Conservation (phyloP, 2,329 filamentous ascomycete species). For the Hypoxylon sp. region DNA sequence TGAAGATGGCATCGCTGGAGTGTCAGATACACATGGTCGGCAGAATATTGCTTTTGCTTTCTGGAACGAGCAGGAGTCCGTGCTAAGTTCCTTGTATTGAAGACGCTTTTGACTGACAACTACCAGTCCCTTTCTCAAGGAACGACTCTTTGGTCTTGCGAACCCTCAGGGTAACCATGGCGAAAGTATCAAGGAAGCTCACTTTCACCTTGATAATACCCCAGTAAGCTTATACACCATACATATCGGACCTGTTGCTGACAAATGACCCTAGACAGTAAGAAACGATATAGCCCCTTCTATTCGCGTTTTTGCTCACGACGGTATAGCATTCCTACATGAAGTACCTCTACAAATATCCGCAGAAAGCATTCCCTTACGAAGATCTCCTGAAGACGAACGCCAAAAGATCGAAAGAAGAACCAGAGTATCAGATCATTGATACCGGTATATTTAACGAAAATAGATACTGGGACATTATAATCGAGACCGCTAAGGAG, state of each 20-base stretch:
- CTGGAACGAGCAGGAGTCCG: conserved; percentile 96
- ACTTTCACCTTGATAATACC: conserved; percentile 97
- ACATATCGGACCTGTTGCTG: conserved; percentile 23
- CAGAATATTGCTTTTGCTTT: conserved; percentile 97
- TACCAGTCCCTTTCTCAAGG: conserved; percentile 88
- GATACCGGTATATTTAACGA: conserved; percentile 93
- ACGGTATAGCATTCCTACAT: conserved; percentile 89
- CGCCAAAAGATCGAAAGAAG: conserved; percentile 79
- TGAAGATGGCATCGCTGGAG: conserved; percentile 95
- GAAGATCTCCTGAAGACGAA: conserved; percentile 89
- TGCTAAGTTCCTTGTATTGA: conserved; percentile 23
- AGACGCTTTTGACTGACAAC: conserved; percentile 57
- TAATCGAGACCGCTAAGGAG: conserved; percentile 97
- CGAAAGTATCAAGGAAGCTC: conserved; percentile 95
- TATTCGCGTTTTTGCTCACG: conserved; percentile 34
- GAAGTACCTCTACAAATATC: conserved; percentile 99
- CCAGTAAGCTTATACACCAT: conserved; percentile 65
- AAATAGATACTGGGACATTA: conserved; percentile 95
- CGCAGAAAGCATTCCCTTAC: conserved; percentile 92
- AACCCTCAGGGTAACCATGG: conserved; percentile 98
- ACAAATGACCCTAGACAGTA: conserved; percentile 62
- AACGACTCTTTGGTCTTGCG: conserved; percentile 93
- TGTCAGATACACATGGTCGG: conserved; percentile 89
- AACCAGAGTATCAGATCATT: conserved; percentile 91
- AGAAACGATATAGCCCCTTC: conserved; percentile 39